Evolutionary conservation across 495 filamentous ascomycete species (phyloP).

Genomic region (Penicillium taxi): DNA sequence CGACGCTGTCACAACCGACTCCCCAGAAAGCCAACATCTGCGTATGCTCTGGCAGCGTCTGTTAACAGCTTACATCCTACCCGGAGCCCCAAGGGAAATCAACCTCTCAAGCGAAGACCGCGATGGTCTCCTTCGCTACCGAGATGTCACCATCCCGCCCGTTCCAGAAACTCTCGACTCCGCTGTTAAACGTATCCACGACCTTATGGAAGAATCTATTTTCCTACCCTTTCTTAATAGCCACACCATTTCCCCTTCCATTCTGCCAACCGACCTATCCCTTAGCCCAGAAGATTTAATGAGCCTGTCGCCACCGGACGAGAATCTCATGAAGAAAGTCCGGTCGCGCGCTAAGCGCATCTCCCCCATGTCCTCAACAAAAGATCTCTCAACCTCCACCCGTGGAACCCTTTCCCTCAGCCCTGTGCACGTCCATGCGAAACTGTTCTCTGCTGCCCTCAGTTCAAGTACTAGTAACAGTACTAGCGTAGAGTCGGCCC

Average conservation of each 20-base stretch:
- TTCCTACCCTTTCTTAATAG: constrained; percentile 41
- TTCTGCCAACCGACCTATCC: constrained; percentile 26
- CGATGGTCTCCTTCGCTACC: constrained; percentile 63
- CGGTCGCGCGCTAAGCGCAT: constrained; percentile 30
- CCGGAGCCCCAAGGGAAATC: constrained; percentile 77
- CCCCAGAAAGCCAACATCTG: constrained; percentile 59
- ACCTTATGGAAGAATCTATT: constrained; percentile 95
- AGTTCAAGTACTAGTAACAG: too few relatives aligned
- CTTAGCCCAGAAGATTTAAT: constrained; percentile 27
- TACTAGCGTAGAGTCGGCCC: constrained; percentile 33
- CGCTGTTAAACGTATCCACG: constrained; percentile 87
- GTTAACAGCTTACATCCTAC: constrained; percentile 44
- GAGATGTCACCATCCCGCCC: constrained; percentile 57
- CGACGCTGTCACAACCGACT: constrained; percentile 30
- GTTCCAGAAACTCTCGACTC: constrained; percentile 68
- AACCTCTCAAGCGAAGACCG: constrained; percentile 85
- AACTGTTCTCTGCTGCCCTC: constrained; percentile 30
- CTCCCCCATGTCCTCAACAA: constrained; percentile 39
- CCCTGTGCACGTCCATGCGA: constrained; percentile 26
- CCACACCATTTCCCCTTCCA: constrained; percentile 25
- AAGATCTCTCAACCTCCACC: constrained; percentile 26
- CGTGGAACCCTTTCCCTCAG: constrained; percentile 30
- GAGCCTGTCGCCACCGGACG: constrained; percentile 28
- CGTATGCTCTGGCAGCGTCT: constrained; percentile 63
- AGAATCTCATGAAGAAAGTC: constrained; percentile 24